Evolutionary conservation across 345 rosid species (phyloP).

Genomic region (Kandelia obovata): DNA sequence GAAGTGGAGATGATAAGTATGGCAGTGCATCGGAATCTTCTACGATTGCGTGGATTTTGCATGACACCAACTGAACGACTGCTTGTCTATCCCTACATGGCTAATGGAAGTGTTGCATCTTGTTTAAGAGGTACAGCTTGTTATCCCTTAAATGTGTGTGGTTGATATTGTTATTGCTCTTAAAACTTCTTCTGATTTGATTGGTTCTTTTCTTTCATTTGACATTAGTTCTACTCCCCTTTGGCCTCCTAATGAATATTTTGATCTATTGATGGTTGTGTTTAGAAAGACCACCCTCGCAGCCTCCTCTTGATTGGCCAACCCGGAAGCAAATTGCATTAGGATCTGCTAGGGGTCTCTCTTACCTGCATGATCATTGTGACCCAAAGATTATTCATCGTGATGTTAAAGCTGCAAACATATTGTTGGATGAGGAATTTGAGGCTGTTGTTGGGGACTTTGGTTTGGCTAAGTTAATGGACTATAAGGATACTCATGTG

Average conservation of each 20-base stretch:
- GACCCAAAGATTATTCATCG: conserved; percentile 35
- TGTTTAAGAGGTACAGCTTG: conserved; percentile 29
- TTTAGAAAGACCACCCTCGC: conserved; percentile 23
- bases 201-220: background rate
- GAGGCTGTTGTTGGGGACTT: conserved; percentile 36
- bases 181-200: background rate
- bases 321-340: conserved; percentile 26
- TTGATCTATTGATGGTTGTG: conserved; percentile 6
- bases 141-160: background rate
- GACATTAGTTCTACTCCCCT: background rate
- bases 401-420: conserved; percentile 33
- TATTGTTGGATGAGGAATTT: conserved; percentile 31
- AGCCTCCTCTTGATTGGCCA: conserved; percentile 29
- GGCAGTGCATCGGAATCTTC: conserved; percentile 39
- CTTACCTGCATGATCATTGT: conserved; percentile 31
- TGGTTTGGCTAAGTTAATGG: conserved; percentile 32
- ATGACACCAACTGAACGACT: conserved; percentile 36
- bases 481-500: conserved; percentile 35
- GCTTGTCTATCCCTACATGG: conserved; percentile 38
- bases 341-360: conserved; percentile 32
- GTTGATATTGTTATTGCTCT: conserved; percentile 1
- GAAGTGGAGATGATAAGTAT: conserved; percentile 38
- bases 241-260: background rate
- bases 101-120: conserved; percentile 37
- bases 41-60: conserved; percentile 35